Base-by-base conservation (phyloP, 257 asterid species). In the Fraxinus anomala region DNA sequence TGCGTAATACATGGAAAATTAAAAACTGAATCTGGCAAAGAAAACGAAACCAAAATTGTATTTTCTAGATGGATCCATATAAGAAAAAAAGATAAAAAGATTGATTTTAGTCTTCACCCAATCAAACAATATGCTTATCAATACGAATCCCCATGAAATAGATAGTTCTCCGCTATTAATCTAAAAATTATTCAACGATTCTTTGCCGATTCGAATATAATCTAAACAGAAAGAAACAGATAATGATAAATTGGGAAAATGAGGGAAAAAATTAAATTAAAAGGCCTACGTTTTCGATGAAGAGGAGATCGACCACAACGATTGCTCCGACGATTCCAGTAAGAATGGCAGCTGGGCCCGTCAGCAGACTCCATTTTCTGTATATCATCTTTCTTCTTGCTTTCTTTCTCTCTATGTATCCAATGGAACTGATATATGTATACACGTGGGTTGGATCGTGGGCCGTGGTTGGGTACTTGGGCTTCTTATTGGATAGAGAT, bases 291-390 rank as follows among this genome's bases (percentile, higher is more conserved):
- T 91, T 91, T 79, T 89, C 88, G 71, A 91, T 40, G 83, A 92
- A 91, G 82, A 89, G 80, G 77, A 87, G 86, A 69, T 92, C 89
- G 77, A 85, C 88, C 4, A 88, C 94, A 81, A 92, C 90, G 26
- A 88, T 85, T 7, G 94, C 36, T 51, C 92, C 96, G 70, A 92
- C 78, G 73, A 91, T 83, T 31, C 91, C 91, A 75, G 83, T 89
- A 75, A 89, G 77, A 47, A 92, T 83, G 65, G 89, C 83, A 12
- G 83, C 82, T 6, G 96, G 95, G 14, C 94, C 96, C 2, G 96
- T 92, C 4, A 89, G 83, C 89, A 92, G 79, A 85, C 96, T 92
- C 96, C 96, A 91, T 59, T 91, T 92, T 73, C 96, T 78, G 93
- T 87, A 77, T 12, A 92, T 92, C 97, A 92, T 92, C 76, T 66